Percentiles rank a stretch among this genome's conserved stretches.
Evolutionary conservation across 345 rosid species (phyloP).

Genomic region (Erucastrum elatum): DNA sequence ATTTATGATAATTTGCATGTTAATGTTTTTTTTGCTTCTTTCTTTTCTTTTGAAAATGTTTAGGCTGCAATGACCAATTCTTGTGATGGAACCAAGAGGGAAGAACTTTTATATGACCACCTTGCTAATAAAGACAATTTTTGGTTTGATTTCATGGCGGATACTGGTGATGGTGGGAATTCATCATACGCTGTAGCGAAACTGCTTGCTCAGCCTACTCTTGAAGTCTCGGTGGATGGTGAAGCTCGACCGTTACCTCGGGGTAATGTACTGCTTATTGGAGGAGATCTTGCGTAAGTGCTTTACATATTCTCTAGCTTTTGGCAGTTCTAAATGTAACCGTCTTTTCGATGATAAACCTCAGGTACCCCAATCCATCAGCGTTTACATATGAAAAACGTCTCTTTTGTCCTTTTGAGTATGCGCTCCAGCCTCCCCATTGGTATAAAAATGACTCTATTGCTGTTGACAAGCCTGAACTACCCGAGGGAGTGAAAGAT

Average conservation of each 20-base stretch:
- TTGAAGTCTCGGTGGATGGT: slow-evolving; percentile 48
- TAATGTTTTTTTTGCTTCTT: neutral
- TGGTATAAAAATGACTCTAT: slow-evolving; percentile 74
- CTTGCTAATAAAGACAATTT: slow-evolving; percentile 67
- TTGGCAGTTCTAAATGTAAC: neutral
- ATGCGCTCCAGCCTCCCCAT: slow-evolving; percentile 91
- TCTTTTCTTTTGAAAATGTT: slow-evolving; percentile 17
- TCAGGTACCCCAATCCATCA: slow-evolving; percentile 97
- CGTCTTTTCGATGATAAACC: slow-evolving; percentile 22
- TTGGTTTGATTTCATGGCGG: slow-evolving; percentile 99
- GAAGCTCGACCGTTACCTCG: slow-evolving; percentile 58
- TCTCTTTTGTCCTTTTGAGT: slow-evolving; percentile 89
- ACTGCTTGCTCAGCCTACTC: slow-evolving; percentile 83
- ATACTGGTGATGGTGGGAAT: slow-evolving; percentile 99
- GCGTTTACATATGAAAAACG: slow-evolving; percentile 86
- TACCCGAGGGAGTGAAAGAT: slow-evolving; percentile 67
- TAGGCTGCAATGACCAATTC: slow-evolving; percentile 90
- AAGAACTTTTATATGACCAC: slow-evolving; percentile 78
- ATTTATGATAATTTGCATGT: neutral
- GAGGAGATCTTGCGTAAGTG: slow-evolving; percentile 99
- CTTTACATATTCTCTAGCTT: slow-evolving; percentile 12
- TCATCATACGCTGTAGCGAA: slow-evolving; percentile 86
- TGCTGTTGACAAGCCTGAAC: slow-evolving; percentile 84
- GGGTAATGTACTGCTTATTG: slow-evolving; percentile 75
- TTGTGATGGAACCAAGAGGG: slow-evolving; percentile 49